Conservation (phyloP, 352 stramenopile genomes). For the Phytophthora melonis region DNA sequence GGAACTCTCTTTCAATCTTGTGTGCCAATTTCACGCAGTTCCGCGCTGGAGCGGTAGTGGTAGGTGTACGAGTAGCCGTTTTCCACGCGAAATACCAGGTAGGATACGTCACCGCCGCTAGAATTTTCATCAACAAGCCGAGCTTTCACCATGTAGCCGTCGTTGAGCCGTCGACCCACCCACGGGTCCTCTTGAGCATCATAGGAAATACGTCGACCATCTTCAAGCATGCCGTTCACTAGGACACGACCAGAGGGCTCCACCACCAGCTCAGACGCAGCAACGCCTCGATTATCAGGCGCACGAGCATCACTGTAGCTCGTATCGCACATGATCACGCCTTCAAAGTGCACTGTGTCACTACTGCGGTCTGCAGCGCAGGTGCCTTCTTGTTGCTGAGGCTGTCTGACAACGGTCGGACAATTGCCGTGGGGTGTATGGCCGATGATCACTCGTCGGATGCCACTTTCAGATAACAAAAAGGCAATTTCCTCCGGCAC, state of each 20-base stretch:
- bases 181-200: constrained; percentile 44
- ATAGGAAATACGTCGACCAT: constrained; percentile 58
- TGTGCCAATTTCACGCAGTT: constrained; percentile 45
- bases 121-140: constrained; percentile 41
- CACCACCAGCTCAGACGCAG: constrained; percentile 83
- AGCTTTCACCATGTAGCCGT: constrained; percentile 76
- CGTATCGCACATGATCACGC: constrained; percentile 94
- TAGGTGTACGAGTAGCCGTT: constrained; percentile 77
- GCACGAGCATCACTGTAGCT: constrained; percentile 89
- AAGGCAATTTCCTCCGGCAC: constrained; percentile 54
- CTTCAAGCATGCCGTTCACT: constrained; percentile 67
- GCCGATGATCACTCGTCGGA: constrained; percentile 90
- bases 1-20: constrained; percentile 15
- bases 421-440: constrained; percentile 94
- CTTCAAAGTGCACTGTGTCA: constrained; percentile 51
- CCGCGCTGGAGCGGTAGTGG: constrained; percentile 37
- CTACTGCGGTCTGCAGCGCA: constrained; percentile 19
- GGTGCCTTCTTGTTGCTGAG: constrained; percentile 13
- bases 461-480: constrained; percentile 73
- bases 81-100: constrained; percentile 70
- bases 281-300: constrained; percentile 81
- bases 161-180: constrained; percentile 57
- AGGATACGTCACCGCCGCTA: constrained; percentile 34
- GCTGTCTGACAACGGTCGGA: constrained; percentile 86
- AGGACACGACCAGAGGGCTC: constrained; percentile 52